Evolutionary conservation across 2,329 filamentous ascomycete species (phyloP).

Genomic region (Pestalotiopsis sp.): DNA sequence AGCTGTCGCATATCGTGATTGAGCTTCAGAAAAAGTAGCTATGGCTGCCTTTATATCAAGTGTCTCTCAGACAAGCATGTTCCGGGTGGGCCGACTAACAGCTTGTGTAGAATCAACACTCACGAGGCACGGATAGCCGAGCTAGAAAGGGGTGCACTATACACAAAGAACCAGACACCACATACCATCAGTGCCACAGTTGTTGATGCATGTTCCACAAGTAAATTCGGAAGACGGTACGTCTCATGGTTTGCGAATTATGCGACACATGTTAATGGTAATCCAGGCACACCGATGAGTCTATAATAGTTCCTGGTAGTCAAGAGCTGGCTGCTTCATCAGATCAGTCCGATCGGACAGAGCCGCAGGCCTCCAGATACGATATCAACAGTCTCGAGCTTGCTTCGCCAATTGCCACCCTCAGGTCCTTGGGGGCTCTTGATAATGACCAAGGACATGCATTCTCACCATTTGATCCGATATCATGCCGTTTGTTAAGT

Average conservation of each 20-base stretch:
- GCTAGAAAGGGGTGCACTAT: not conserved
- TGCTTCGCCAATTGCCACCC: constrained; percentile 7
- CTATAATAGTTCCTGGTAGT: not conserved
- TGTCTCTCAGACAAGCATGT: not conserved
- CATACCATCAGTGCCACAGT: not conserved
- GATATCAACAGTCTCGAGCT: constrained; percentile 4
- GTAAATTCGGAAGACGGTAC: not conserved
- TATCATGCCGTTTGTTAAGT: not conserved
- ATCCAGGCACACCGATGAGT: not conserved
- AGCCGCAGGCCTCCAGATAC: not conserved
- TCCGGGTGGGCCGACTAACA: not conserved
- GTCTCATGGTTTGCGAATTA: not conserved
- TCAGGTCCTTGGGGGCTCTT: constrained; percentile 3
- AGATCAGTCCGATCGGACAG: not conserved
- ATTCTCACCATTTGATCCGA: constrained; percentile 8
- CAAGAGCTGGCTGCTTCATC: not conserved
- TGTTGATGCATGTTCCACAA: not conserved
- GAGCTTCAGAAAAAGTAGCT: constrained; percentile 1
- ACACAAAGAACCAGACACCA: not conserved
- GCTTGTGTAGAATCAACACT: not conserved
- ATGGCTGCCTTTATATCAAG: not conserved
- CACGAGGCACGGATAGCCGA: constrained; percentile 10
- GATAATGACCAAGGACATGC: not conserved
- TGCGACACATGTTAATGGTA: not conserved
- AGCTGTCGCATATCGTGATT: constrained; percentile 8